These are phyloP conservation scores for Vitis hybrid DNA, from an alignment of 177 flowering plant genomes.

Conservation along the genomic window DNA sequence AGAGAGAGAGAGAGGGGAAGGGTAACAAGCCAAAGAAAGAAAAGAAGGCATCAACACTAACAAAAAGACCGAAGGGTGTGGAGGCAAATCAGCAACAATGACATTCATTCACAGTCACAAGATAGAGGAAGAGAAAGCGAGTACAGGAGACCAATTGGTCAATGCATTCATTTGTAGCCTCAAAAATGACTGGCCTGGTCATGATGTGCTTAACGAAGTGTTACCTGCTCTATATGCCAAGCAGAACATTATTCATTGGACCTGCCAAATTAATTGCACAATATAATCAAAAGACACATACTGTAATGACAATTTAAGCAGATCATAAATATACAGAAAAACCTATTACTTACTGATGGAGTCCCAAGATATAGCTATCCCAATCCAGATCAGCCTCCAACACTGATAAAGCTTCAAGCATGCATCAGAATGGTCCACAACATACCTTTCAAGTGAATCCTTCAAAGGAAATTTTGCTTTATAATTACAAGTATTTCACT, in stretches of 20 bases:
- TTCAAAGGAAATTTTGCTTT: neutral
- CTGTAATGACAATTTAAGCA: neutral
- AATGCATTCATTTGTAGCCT: neutral
- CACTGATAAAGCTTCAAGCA: neutral
- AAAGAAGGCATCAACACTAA: too few species aligned
- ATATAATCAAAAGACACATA: neutral
- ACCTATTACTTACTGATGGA: neutral
- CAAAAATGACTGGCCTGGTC: neutral
- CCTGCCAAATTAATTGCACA: slow-evolving; percentile 2
- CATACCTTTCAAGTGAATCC: too few species aligned
- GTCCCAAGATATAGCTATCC: neutral
- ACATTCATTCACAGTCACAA: too few species aligned
- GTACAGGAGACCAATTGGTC: neutral
- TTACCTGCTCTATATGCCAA: slow-evolving; percentile 1
- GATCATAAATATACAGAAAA: neutral
- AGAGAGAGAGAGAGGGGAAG: too few species aligned
- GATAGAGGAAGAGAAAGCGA: neutral
- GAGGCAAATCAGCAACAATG: too few species aligned
- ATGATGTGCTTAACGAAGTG: neutral
- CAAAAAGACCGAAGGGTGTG: too few species aligned
- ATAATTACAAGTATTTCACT: neutral
- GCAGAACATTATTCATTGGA: neutral
- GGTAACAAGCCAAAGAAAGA: too few species aligned
- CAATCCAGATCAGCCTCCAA: neutral
- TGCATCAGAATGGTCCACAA: too few species aligned